These are phyloP conservation scores for Phytopythium kandeliae DNA, from an alignment of 352 stramenopile genomes.

Conservation along the genomic window DNA sequence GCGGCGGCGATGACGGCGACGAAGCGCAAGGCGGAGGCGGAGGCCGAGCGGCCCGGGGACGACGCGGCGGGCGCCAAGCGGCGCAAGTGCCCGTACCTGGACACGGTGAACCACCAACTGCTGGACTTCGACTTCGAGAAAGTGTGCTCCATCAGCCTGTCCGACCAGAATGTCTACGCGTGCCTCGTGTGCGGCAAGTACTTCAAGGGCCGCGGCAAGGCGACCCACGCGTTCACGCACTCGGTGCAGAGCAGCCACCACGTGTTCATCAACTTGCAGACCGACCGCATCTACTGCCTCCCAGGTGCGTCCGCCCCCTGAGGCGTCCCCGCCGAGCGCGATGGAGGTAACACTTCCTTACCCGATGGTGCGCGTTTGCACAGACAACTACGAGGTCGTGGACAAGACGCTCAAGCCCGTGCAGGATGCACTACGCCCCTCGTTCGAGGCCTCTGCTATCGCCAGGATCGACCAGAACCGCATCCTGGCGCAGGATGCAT, in stretches of 20 bases:
- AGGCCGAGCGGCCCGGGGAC: constrained; percentile 4
- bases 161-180: constrained; percentile 97
- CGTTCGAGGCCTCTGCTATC: constrained; percentile 85
- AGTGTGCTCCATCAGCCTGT: constrained; percentile 94
- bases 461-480: constrained; percentile 88
- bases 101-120: constrained; percentile 97
- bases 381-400: constrained; percentile 97
- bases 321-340: too few relatives aligned
- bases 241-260: constrained; percentile 95
- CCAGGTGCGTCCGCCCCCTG: constrained; percentile 28
- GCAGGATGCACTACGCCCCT: constrained; percentile 89
- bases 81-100: constrained; percentile 97
- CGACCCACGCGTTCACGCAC: constrained; percentile 96
- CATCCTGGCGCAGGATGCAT: constrained; percentile 91
- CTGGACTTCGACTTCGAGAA: constrained; percentile 99
- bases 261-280: constrained; percentile 97
- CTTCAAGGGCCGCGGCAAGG: constrained; percentile 92
- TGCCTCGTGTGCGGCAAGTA: constrained; percentile 99
- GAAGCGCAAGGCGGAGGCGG: constrained; percentile 43
- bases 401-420: constrained; percentile 96
- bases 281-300: constrained; percentile 95
- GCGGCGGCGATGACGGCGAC: constrained; percentile 5
- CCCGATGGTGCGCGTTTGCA: neutral
- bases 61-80: constrained; percentile 35
- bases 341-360: neutral